Evolutionary conservation across 1,139 yeast genomes (phyloP).

Genomic region (Geotrichum carabidarum): DNA sequence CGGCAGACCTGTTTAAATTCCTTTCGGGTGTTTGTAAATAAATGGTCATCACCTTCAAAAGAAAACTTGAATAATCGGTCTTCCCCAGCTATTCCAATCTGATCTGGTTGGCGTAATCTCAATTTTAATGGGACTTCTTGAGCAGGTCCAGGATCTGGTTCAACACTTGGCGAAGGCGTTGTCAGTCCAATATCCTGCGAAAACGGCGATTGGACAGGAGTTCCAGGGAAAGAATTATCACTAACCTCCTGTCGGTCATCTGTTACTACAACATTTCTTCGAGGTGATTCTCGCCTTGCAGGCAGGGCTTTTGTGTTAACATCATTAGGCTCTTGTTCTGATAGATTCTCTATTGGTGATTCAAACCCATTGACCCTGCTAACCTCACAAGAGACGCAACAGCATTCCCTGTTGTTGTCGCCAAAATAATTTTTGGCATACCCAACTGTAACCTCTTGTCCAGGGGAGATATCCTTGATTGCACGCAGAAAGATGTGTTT

Average conservation of each 20-base stretch:
- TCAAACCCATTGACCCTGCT: slow-evolving; percentile 22
- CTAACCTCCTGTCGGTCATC: too few relatives aligned
- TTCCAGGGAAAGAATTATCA: not conserved
- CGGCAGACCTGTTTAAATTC: slow-evolving; percentile 6
- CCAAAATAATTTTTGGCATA: slow-evolving; percentile 46
- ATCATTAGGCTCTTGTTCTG: slow-evolving; percentile 12
- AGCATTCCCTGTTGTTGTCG: slow-evolving; percentile 40
- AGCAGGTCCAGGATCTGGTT: not conserved
- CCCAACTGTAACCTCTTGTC: slow-evolving; percentile 46
- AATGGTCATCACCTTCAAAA: slow-evolving; percentile 9
- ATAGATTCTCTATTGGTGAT: not conserved
- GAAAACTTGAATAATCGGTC: slow-evolving; percentile 5
- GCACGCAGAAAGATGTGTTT: slow-evolving; percentile 37
- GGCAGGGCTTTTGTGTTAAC: slow-evolving; percentile 16
- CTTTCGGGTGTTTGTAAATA: slow-evolving; percentile 1
- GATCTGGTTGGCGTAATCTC: slow-evolving; percentile 7
- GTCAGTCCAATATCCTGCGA: too few relatives aligned
- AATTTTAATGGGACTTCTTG: slow-evolving; percentile 8
- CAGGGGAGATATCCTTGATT: slow-evolving; percentile 36
- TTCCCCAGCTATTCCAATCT: not conserved
- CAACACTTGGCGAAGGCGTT: slow-evolving; percentile 12
- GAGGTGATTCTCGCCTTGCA: slow-evolving; percentile 3
- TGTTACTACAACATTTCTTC: not conserved
- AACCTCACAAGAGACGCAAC: slow-evolving; percentile 44
- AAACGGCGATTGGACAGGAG: not conserved